phyloP scores from a whole-genome alignment of 108 stramenopile genomes.

The Fragilariopsis cylindrus region DNA sequence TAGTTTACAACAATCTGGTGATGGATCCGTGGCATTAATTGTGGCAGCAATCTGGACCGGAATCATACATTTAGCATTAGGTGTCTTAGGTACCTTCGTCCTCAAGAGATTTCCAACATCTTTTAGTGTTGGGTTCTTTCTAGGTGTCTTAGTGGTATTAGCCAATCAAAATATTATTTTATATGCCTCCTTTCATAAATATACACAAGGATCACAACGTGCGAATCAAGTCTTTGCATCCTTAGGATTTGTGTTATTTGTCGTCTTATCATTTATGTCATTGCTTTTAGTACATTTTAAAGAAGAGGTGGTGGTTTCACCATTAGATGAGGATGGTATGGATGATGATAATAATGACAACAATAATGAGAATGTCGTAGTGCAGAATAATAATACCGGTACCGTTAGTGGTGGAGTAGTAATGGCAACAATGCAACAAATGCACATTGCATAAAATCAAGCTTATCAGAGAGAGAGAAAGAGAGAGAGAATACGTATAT shows the following conservation, averaged over 20 bases:
- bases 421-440: no score
- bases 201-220: slow-evolving; percentile 50
- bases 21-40: slow-evolving; percentile 57
- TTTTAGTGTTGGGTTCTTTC: slow-evolving; percentile 78
- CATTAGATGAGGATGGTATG: slow-evolving; percentile 28
- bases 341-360: background rate
- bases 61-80: slow-evolving; percentile 61
- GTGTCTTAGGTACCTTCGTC: slow-evolving; percentile 81
- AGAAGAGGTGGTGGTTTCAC: slow-evolving; percentile 58
- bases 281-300: slow-evolving; percentile 74
- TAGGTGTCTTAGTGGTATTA: slow-evolving; percentile 67
- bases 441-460: no score
- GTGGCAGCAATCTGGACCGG: slow-evolving; percentile 78
- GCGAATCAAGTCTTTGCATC: slow-evolving; percentile 69
- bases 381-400: no score
- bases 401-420: no score
- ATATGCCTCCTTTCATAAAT: slow-evolving; percentile 63
- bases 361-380: background rate
- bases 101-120: slow-evolving; percentile 83
- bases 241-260: slow-evolving; percentile 60
- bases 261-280: slow-evolving; percentile 59
- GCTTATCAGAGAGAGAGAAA: no score
- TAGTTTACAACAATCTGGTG: slow-evolving; percentile 48
- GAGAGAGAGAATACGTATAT: no score
- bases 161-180: slow-evolving; percentile 83